phyloP scores from a whole-genome alignment of 768 basidiomycete genomes.

The Russula dissimulans region DNA sequence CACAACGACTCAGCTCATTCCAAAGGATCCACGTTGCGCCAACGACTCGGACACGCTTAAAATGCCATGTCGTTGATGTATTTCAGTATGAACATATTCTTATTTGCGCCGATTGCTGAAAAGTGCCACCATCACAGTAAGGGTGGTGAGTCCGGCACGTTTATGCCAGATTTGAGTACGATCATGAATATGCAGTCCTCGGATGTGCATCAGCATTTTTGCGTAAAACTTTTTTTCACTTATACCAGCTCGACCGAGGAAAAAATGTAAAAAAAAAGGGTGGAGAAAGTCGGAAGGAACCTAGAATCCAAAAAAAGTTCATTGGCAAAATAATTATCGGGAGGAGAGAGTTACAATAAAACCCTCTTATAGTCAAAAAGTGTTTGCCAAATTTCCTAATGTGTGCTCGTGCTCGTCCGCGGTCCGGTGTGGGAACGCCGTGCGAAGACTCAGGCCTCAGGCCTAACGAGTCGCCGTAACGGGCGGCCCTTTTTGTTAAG shows the following conservation, averaged over 20 bases:
- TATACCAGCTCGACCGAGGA: no score
- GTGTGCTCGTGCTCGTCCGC: constrained; percentile 27
- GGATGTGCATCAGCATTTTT: constrained; percentile 21
- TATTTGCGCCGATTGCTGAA: constrained; percentile 31
- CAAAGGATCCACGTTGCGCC: constrained; percentile 31
- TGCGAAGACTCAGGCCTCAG: constrained; percentile 29
- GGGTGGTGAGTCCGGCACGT: not conserved
- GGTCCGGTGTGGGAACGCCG: constrained; percentile 35
- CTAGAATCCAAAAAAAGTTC: no score
- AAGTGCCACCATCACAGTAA: not conserved
- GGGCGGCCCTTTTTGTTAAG: constrained; percentile 52
- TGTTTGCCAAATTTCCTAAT: no score
- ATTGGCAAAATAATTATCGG: no score
- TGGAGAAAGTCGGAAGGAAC: no score
- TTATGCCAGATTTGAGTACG: constrained; percentile 36
- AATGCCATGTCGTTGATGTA: constrained; percentile 49
- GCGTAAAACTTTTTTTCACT: no score
- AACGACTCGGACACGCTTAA: constrained; percentile 57
- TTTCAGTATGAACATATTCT: constrained; percentile 50
- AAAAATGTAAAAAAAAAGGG: no score
- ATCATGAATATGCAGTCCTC: constrained; percentile 47
- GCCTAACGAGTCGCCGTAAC: constrained; percentile 25
- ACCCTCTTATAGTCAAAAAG: no score
- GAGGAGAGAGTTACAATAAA: no score
- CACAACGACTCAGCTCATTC: constrained; percentile 26